A percentile compares a stretch with the other conserved stretches of the same genome.
These are phyloP conservation scores for Trametes hirsuta DNA, from an alignment of 1,284 basidiomycete genomes.

Conservation along the genomic window DNA sequence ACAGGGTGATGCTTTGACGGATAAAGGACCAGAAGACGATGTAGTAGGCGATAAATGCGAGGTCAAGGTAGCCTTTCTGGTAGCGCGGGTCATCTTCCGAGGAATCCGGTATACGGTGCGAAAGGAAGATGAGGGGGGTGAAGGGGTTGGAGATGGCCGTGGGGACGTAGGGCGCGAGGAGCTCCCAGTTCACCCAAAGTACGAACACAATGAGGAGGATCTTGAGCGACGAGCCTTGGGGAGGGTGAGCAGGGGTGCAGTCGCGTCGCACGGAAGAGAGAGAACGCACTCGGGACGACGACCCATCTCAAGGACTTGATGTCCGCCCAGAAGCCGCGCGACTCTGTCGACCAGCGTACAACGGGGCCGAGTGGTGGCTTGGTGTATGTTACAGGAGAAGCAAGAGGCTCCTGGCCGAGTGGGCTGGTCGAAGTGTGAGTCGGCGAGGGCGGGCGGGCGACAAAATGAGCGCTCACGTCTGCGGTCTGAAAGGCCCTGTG, in stretches of 20 bases:
- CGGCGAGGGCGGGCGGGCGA: background rate
- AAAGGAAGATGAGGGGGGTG: conserved; percentile 74
- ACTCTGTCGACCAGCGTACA: conserved; percentile 27
- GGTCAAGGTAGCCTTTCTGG: conserved; percentile 78
- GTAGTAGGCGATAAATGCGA: conserved; percentile 86
- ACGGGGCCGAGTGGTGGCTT: background rate
- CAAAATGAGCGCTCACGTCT: conserved; percentile 47
- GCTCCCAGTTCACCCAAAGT: conserved; percentile 75
- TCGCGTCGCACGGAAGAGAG: background rate
- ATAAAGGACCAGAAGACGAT: conserved; percentile 92
- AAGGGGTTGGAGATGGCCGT: conserved; percentile 74
- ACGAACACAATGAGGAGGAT: conserved; percentile 75
- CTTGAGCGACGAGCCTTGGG: conserved; percentile 68
- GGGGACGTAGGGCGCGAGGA: conserved; percentile 54
- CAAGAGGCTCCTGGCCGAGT: conserved; percentile 4
- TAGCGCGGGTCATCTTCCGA: conserved; percentile 64
- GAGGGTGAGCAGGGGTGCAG: background rate
- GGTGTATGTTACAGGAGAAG: conserved; percentile 15
- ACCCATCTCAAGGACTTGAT: conserved; percentile 70
- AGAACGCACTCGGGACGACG: conserved; percentile 65
- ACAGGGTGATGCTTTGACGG: conserved; percentile 78
- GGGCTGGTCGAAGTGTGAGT: conserved; percentile 9
- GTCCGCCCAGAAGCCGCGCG: conserved; percentile 47
- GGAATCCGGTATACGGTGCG: conserved; percentile 64
- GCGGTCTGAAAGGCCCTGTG: conserved; percentile 59